Base-by-base conservation (phyloP, 75 land plant genomes). In the Cunninghamia lanceolata region DNA sequence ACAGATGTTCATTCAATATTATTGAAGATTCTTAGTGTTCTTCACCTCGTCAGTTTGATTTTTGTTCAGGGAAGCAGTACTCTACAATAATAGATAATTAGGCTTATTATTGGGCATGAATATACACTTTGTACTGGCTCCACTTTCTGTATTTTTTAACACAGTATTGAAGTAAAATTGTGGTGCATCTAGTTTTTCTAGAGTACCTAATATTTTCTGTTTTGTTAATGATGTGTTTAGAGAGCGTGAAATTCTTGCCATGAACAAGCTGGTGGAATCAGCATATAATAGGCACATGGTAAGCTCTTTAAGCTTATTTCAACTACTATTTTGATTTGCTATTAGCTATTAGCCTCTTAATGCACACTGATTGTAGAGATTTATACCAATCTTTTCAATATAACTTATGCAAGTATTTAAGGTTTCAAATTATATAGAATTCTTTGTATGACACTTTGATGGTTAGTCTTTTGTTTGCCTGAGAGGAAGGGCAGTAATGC, bases 261-360 rank as follows among this genome's bases (percentile, higher is more conserved):
- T 96, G 86, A 88, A n/a, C n/a, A n/a, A n/a, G n/a, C n/a, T n/a
- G n/a, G n/a, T n/a, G n/a, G n/a, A n/a, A n/a, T n/a, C n/a, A 91
- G 96, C 99, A 28, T 95, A 93, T 85, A 89, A 87, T 21, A 92
- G 89, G 81, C 92, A 93, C 43, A 89, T 91, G 97, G 97, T 94
- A 90, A 92, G 74, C 17, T 35, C 32, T 36, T 43, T 21, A 50
- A 19, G 16, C 15, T 53, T 88, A 15, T 46, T 85, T 84, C 46
- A 82, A 30, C 35, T 47, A 46, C 28, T 52, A 32, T 82, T n/a
- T 82, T 82, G 56, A 46, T 47, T 25, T 32, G 21, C 8, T 1
- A 82, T 82, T 10, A 38, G 11, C 13, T 13, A 9, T 46, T 8
- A 82, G 35, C 21, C 11, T 50, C 52, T 8, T 40, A 39, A 42